Percentiles rank a stretch among this genome's conserved stretches.
Conservation (phyloP, 371 early-diverging fungal genomes). For the Mucor circinelloides region DNA sequence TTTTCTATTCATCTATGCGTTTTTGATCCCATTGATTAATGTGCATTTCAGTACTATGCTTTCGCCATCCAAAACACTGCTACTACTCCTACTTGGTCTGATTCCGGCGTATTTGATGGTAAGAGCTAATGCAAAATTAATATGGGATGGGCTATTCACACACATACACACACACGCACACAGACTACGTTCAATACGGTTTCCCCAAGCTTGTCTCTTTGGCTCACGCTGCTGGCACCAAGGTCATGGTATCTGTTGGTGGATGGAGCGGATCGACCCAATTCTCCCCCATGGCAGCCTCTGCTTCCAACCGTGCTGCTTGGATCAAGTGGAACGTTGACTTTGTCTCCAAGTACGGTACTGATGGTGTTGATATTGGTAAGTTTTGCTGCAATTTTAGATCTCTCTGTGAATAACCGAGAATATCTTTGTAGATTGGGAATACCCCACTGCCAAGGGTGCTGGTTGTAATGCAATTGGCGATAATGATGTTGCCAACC, state of each 20-base stretch:
- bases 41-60: conserved; percentile 36
- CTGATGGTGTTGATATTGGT: conserved; percentile 62
- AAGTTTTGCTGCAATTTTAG: neutral
- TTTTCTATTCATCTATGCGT: conserved; percentile 40
- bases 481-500: conserved; percentile 48
- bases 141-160: neutral
- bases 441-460: conserved; percentile 55
- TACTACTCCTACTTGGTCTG: conserved; percentile 33
- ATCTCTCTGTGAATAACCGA: conserved; percentile 4
- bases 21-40: neutral
- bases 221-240: conserved; percentile 57
- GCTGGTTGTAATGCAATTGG: conserved; percentile 57
- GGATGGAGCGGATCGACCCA: conserved; percentile 69
- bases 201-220: conserved; percentile 33
- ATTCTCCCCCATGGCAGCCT: conserved; percentile 54
- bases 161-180: neutral
- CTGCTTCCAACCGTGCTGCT: conserved; percentile 37
- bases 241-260: conserved; percentile 61
- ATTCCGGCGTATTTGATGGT: conserved; percentile 29
- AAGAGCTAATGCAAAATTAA: neutral
- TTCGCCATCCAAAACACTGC: conserved; percentile 45
- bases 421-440: neutral
- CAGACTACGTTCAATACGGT: conserved; percentile 23
- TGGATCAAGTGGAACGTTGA: conserved; percentile 56
- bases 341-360: conserved; percentile 49